Conservation (phyloP, 257 asterid genomes). For the Lavandula angustifolia region DNA sequence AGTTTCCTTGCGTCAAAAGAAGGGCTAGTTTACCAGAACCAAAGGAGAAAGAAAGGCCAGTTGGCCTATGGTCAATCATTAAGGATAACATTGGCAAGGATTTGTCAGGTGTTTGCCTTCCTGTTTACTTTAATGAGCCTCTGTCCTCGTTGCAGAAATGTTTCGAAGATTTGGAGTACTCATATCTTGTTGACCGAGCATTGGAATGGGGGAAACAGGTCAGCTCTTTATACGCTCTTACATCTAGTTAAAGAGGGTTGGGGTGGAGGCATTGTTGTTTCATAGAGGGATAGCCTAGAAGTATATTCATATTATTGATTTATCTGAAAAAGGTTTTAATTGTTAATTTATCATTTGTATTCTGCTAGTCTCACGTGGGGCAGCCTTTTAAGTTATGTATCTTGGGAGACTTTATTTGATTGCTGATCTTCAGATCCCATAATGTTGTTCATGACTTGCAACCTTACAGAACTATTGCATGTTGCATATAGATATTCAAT, state of each 20-base stretch:
- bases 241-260: constrained; percentile 21
- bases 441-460: constrained; percentile 7
- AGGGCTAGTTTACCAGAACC: constrained; percentile 90
- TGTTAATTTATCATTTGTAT: constrained; percentile 10
- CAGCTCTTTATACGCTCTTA: constrained; percentile 30
- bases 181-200: constrained; percentile 89
- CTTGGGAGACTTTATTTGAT: neutral
- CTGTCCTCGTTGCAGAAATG: constrained; percentile 95
- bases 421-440: constrained; percentile 6
- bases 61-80: constrained; percentile 95
- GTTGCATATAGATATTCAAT: constrained; percentile 6
- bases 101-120: constrained; percentile 98
- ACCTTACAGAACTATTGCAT: constrained; percentile 23
- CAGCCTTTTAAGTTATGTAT: constrained; percentile 3
- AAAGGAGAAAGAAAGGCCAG: constrained; percentile 93
- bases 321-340: constrained; percentile 6
- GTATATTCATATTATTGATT: constrained; percentile 18
- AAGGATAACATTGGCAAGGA: constrained; percentile 99
- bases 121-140: constrained; percentile 98
- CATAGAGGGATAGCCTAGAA: constrained; percentile 25
- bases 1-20: constrained; percentile 74
- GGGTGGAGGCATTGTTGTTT: constrained; percentile 17
- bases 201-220: constrained; percentile 96
- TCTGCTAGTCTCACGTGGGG: constrained; percentile 8
- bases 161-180: constrained; percentile 96